These are phyloP conservation scores for Agroathelia rolfsii DNA, from an alignment of 1,284 basidiomycete genomes.

Conservation along the genomic window DNA sequence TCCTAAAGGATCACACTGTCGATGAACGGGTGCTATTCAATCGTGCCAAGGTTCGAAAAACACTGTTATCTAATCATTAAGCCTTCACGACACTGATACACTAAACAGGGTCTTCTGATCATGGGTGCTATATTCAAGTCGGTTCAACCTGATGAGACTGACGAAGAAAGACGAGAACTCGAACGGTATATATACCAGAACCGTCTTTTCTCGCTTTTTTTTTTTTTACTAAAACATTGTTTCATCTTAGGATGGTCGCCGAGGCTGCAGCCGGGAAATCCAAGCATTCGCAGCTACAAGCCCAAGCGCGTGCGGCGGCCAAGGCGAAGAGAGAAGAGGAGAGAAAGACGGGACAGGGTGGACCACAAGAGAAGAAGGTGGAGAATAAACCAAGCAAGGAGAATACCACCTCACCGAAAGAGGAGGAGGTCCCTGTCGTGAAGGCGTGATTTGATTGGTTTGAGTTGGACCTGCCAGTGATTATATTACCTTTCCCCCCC, in stretches of 20 bases:
- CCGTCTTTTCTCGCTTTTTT: constrained; percentile 1
- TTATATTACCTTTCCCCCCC: too few relatives aligned
- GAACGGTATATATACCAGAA: constrained; percentile 58
- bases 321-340: constrained; percentile 32
- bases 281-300: constrained; percentile 37
- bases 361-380: too few relatives aligned
- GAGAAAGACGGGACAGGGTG: too few relatives aligned
- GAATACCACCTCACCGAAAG: too few relatives aligned
- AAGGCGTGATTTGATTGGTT: too few relatives aligned
- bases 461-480: too few relatives aligned
- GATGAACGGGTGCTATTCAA: constrained; percentile 64
- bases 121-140: constrained; percentile 84
- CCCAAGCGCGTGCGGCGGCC: constrained; percentile 19
- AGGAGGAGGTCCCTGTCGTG: too few relatives aligned
- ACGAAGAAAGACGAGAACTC: constrained; percentile 85
- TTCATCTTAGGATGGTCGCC: constrained; percentile 47
- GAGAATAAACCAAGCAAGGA: too few relatives aligned
- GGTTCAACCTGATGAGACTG: constrained; percentile 77
- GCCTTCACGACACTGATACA: too few relatives aligned
- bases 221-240: too few relatives aligned
- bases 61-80: too few relatives aligned
- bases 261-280: constrained; percentile 59
- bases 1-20: constrained; percentile 67
- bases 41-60: constrained; percentile 77
- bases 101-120: constrained; percentile 65